phyloP scores from a whole-genome alignment of 1,284 basidiomycete species.

The Leccinum proximum region DNA sequence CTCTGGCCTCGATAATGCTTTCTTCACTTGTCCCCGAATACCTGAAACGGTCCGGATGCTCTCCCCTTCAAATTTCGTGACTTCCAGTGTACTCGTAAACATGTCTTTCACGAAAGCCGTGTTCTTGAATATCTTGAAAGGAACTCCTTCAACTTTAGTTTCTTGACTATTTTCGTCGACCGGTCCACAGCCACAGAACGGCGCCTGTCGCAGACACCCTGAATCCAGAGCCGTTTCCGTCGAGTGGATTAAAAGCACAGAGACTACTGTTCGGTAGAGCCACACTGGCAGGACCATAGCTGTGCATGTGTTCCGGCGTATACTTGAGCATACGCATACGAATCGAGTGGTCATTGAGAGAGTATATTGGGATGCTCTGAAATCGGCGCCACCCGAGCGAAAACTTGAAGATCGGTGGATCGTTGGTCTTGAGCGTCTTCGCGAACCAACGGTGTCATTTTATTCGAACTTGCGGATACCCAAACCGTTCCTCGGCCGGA shows the following conservation, averaged over 20 bases:
- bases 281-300: conserved; percentile 77
- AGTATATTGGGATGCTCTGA: conserved; percentile 94
- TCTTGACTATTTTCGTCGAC: conserved; percentile 96
- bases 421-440: conserved; percentile 95
- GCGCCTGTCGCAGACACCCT: conserved; percentile 94
- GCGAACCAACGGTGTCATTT: conserved; percentile 97
- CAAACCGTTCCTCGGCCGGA: conserved; percentile 89
- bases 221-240: conserved; percentile 70
- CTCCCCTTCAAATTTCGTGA: conserved; percentile 98
- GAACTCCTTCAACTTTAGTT: conserved; percentile 93
- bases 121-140: conserved; percentile 99
- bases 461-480: conserved; percentile 93
- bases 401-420: conserved; percentile 80
- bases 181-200: conserved; percentile 88
- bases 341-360: conserved; percentile 95
- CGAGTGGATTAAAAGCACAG: conserved; percentile 93
- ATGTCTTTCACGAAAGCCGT: conserved; percentile 99
- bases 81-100: conserved; percentile 92
- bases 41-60: conserved; percentile 95
- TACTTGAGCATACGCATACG: conserved; percentile 99
- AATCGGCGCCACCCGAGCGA: conserved; percentile 97
- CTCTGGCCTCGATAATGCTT: conserved; percentile 92
- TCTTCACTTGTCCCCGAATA: conserved; percentile 96
- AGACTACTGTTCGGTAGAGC: conserved; percentile 95
- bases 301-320: conserved; percentile 99